These are phyloP conservation scores for Septoria petroselini DNA, from an alignment of 2,329 filamentous ascomycete species.

Conservation along the genomic window DNA sequence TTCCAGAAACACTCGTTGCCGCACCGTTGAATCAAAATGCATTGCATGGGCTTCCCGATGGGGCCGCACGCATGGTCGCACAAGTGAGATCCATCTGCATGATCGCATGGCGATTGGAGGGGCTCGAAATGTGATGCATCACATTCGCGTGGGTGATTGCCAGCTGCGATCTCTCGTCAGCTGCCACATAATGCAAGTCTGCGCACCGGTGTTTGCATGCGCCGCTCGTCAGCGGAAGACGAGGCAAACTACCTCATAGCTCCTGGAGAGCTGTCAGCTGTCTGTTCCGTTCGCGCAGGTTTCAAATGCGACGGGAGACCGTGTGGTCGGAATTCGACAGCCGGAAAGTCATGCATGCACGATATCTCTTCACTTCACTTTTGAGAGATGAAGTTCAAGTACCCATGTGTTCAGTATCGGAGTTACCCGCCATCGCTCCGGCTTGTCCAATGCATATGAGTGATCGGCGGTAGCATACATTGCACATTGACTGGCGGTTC, in stretches of 20 bases:
- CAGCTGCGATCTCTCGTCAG: not conserved
- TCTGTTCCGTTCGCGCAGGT: too few relatives aligned
- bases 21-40: constrained; percentile 1
- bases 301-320: too few relatives aligned
- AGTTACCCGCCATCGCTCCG: not conserved
- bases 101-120: constrained; percentile 15
- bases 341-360: not conserved
- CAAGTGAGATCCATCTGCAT: constrained; percentile 15
- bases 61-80: constrained; percentile 8
- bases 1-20: constrained; percentile 9
- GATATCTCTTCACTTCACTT: not conserved
- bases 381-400: too few relatives aligned
- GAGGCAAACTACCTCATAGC: too few relatives aligned
- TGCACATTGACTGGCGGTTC: not conserved
- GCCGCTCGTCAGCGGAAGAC: too few relatives aligned
- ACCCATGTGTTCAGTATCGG: not conserved
- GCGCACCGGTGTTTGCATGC: too few relatives aligned
- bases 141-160: not conserved
- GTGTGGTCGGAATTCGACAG: not conserved
- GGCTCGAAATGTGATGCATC: constrained; percentile 6
- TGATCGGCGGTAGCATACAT: not conserved
- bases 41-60: not conserved
- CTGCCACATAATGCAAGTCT: too few relatives aligned
- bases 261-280: too few relatives aligned
- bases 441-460: not conserved